Conservation (phyloP, 306 rosid genomes). For the Quillaja saponaria region DNA sequence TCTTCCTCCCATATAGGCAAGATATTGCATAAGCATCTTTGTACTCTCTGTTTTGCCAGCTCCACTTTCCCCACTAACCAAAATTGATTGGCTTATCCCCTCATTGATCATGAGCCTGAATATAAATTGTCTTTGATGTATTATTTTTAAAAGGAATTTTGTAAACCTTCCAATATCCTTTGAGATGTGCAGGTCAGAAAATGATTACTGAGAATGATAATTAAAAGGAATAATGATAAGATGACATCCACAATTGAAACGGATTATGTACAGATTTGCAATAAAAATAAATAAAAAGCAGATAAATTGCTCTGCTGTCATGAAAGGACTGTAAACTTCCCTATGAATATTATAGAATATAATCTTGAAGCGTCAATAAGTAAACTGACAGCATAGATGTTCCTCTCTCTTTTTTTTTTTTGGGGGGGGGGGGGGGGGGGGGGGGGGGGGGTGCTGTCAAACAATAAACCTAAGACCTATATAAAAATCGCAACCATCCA, state of each 20-base stretch:
- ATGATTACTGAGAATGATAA: background rate
- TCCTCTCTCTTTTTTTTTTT: no score
- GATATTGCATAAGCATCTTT: slow-evolving; percentile 95
- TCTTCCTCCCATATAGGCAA: slow-evolving; percentile 93
- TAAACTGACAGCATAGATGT: no score
- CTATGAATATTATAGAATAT: no score
- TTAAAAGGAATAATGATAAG: background rate
- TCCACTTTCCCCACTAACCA: slow-evolving; percentile 99
- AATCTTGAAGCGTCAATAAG: no score
- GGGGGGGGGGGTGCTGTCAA: no score
- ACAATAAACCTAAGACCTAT: no score
- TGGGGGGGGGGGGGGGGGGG: no score
- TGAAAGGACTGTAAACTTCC: no score
- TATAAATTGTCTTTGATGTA: background rate
- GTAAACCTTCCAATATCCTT: slow-evolving; percentile 1
- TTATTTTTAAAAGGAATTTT: slow-evolving; percentile 9
- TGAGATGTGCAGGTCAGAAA: background rate
- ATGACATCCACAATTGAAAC: background rate
- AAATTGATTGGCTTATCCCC: slow-evolving; percentile 79
- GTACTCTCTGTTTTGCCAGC: slow-evolving; percentile 98
- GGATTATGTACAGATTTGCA: background rate
- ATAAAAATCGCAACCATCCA: no score
- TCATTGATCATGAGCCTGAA: slow-evolving; percentile 85
- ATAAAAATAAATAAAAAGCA: background rate
- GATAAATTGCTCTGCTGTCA: no score